Percentiles rank a stretch among this genome's conserved stretches.
Conservation (phyloP, 345 rosid genomes). For the Noccaea bulbosa region DNA sequence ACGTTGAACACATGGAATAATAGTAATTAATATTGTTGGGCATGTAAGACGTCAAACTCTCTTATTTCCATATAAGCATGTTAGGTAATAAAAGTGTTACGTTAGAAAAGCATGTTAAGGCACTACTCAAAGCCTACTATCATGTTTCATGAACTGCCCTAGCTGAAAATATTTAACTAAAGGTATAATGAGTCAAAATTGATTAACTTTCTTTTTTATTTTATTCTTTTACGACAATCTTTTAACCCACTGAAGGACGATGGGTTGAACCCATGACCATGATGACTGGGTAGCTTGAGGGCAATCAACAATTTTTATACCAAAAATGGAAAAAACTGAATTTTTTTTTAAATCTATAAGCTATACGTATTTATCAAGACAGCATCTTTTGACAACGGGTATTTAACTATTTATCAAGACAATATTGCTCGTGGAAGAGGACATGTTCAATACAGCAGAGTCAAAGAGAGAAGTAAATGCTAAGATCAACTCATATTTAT, state of each 20-base stretch:
- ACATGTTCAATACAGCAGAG: constrained; percentile 4
- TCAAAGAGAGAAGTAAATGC: not conserved
- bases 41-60: not conserved
- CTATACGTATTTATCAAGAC: not conserved
- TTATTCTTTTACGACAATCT: no score
- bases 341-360: not conserved
- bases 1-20: not conserved
- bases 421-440: not conserved
- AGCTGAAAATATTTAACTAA: not conserved
- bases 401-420: not conserved
- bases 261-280: not conserved
- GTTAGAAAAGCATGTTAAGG: not conserved
- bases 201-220: not conserved
- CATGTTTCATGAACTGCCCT: not conserved
- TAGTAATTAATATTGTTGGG: not conserved
- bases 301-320: not conserved
- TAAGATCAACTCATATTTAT: constrained; percentile 15
- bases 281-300: not conserved
- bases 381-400: not conserved
- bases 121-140: not conserved
- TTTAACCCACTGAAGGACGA: not conserved
- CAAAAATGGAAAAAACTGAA: not conserved
- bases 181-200: not conserved
- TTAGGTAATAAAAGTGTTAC: not conserved
- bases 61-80: not conserved